Evolutionary conservation across 129 eudicot species (phyloP).

Genomic region (Saussurea involucrata): DNA sequence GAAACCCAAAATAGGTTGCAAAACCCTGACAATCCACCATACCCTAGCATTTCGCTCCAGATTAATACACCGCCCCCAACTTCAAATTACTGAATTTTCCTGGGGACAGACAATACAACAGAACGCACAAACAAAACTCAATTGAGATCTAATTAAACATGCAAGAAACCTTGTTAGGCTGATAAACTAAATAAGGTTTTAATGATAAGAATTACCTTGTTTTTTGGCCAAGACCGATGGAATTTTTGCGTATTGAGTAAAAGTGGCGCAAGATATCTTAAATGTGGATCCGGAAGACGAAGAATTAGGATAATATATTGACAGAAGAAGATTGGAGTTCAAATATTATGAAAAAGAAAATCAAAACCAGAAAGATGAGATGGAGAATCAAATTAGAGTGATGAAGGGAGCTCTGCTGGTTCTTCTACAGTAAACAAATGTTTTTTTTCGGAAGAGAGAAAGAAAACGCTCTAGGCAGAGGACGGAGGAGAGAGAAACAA

Average conservation of each 20-base stretch:
- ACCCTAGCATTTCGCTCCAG: conserved; percentile 55
- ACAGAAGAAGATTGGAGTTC: conserved; percentile 19
- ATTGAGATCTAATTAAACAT: conserved; percentile 42
- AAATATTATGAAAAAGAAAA: neutral
- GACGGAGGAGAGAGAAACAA: conserved; percentile 22
- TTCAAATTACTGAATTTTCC: conserved; percentile 7
- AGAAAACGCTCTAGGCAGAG: conserved; percentile 19
- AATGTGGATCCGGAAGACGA: conserved; percentile 36
- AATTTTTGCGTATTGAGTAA: conserved; percentile 23
- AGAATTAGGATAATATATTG: conserved; percentile 16
- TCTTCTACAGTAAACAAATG: conserved; percentile 1
- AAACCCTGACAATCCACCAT: conserved; percentile 48
- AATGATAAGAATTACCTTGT: neutral
- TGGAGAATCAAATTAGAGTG: conserved; percentile 14
- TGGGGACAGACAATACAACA: conserved; percentile 15
- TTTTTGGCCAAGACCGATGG: neutral
- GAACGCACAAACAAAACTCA: conserved; percentile 19
- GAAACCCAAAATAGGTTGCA: conserved; percentile 37
- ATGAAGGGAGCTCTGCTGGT: conserved; percentile 11
- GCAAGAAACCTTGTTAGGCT: conserved; percentile 35
- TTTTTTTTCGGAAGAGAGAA: conserved; percentile 1
- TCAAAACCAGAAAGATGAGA: neutral
- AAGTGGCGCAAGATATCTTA: conserved; percentile 24
- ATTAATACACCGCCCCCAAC: conserved; percentile 17
- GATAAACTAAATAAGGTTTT: neutral